Base-by-base conservation (phyloP, 2,329 filamentous ascomycete genomes). In the Fusarium sp. region DNA sequence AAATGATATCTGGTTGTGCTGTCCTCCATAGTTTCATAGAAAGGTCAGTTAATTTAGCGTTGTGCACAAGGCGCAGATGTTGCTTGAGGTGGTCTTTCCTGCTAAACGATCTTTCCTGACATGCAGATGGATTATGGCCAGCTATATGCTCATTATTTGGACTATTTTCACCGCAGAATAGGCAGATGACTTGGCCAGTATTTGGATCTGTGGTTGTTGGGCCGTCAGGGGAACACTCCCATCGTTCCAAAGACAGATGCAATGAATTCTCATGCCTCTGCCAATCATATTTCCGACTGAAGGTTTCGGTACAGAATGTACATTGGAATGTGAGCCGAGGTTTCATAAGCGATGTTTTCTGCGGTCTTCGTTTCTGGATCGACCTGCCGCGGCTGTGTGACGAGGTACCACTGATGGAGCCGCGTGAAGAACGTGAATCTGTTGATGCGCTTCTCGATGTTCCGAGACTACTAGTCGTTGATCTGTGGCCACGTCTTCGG, bases 211-310 rank as follows among this genome's bases (percentile, higher is more conserved):
- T 9, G 82, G 82, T 4, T 5, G 68, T 74, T 9, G 79, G 75
- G 50, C 82, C 82, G 4, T 65, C 21, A 0, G 82, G 83, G 7
- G 80, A 81, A 42, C 81, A 88, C 67, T 82, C 83, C 87, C 80
- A 89, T 56, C 75, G 81, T 79, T 82, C 84, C 0, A 85, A 85
- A 42, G 82, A 86, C 65, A 81, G 81, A 76, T 80, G 87, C 54
- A 83, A 83, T 63, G 83, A 82, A 38, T 83, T 85, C 61, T 89
- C 87, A 71, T 89, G 87, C 9, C 87, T 79, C 37, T 84, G 83
- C 84, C 84, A 86, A 56, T 85, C 84, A 60, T 85, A 82, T 37
- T 84, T 85, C 2, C 82, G 83, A 32, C 81, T 81, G 64, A 86
- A 86, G 1, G 82, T 82, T 47, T 86, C 84, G 0, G 83, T 84